Base-by-base conservation (phyloP, 306 rosid species). In the Rosa lucieae region DNA sequence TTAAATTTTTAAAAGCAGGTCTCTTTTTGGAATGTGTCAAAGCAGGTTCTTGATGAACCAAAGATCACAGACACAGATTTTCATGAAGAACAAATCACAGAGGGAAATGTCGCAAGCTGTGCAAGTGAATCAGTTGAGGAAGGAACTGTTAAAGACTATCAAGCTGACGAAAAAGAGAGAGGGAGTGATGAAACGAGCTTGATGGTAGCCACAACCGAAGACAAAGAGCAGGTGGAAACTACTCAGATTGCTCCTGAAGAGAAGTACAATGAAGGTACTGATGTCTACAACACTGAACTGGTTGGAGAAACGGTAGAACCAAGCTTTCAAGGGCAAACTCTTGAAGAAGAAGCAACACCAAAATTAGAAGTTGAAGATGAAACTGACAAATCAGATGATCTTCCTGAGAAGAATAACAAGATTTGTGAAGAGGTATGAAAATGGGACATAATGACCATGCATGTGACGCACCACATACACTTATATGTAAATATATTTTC, bases 111-210 rank as follows among this genome's bases (percentile, higher is more conserved):
- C 7, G 26, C 70, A 74, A 29, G 35, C 67, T 67, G 49, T 65
- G 32, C 73, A 29, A 48, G 81, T 13, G 75, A 79, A 55, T 20
- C 46, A 71, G 73, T 20, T 56, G 78, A 56, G 72, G 79, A 69
- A 55, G 88, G 78, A 66, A 75, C 55, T 37, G 69, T 66, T 59
- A 74, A 70, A 43, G 48, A 48, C 21, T 75, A 26, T 37, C 81
- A 77, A 72, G 79, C 63, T 4, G 10, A 55, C 9, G 70, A 76
- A 69, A 79, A 81, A 21, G 67, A 78, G 72, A 71, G 23, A 53
- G 77, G 78, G 47, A 76, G 72, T 44, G 72, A 72, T 10, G 59
- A 78, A 40, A 26, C 26, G 72, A 59, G 37, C 44, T 70, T 67
- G 67, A 67, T 51, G 73, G 80, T 72, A 78, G 76, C 47, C 48